These are phyloP conservation scores for Arthrinium phaeospermum DNA, from an alignment of 2,329 filamentous ascomycete species.

Conservation along the genomic window DNA sequence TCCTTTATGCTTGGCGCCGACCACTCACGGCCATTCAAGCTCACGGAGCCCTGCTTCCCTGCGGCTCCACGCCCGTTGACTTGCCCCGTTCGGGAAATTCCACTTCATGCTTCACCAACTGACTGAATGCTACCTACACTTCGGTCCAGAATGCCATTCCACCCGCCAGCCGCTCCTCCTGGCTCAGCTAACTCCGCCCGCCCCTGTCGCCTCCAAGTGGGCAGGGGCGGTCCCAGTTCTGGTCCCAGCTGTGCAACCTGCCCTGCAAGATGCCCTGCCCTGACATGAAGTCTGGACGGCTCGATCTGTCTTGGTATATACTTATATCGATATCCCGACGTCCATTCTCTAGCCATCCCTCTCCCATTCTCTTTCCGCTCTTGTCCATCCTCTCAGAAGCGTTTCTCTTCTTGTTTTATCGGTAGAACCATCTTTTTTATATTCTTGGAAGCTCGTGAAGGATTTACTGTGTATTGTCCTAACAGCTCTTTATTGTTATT, in stretches of 20 bases:
- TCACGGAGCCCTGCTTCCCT: background rate
- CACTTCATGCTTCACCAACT: constrained; percentile 21
- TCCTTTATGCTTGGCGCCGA: constrained; percentile 25
- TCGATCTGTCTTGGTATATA: background rate
- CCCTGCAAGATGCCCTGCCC: background rate
- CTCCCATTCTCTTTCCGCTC: background rate
- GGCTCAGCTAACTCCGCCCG: constrained; percentile 11
- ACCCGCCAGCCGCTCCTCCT: background rate
- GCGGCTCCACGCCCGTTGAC: background rate
- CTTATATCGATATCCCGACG: background rate
- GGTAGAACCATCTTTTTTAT: constrained; percentile 13
- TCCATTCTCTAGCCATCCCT: background rate
- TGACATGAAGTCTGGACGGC: background rate
- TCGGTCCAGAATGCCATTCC: background rate
- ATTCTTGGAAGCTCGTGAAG: constrained; percentile 18
- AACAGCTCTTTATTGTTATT: constrained; percentile 5
- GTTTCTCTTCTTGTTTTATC: constrained; percentile 21
- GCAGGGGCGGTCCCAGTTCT: background rate
- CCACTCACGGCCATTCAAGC: constrained; percentile 21
- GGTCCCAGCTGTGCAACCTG: too few species aligned
- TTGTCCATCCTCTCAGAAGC: constrained; percentile 19
- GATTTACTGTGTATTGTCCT: constrained; percentile 19
- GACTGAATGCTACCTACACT: constrained; percentile 8
- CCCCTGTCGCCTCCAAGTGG: background rate
- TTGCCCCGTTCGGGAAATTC: constrained; percentile 5